These are phyloP conservation scores for Breviolum minutum DNA, from an alignment of 73 alveolate genomes.

Conservation along the genomic window DNA sequence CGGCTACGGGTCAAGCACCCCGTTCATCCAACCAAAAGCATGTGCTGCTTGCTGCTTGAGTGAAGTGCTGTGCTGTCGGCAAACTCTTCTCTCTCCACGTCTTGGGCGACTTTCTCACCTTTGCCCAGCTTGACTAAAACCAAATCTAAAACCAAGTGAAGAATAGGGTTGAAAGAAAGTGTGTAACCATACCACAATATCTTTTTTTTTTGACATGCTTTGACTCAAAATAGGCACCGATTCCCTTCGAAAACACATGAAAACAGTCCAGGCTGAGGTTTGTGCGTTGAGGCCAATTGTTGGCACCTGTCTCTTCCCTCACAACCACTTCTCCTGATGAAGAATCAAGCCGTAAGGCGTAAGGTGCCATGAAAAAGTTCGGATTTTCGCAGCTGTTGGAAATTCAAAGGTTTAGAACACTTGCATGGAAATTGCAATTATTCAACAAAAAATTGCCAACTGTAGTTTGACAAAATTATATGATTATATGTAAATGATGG, in stretches of 20 bases:
- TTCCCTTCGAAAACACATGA: too few relatives aligned
- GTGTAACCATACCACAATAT: too few relatives aligned
- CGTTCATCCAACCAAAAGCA: too few relatives aligned
- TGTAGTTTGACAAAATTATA: too few relatives aligned
- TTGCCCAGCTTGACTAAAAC: neutral
- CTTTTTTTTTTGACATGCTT: too few relatives aligned
- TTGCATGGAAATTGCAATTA: neutral
- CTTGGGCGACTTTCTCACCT: slow-evolving; percentile 82
- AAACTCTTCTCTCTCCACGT: slow-evolving; percentile 49
- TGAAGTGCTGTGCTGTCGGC: slow-evolving; percentile 12
- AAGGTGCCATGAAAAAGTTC: neutral
- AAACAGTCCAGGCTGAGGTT: too few relatives aligned
- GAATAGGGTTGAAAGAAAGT: too few relatives aligned
- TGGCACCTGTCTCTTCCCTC: slow-evolving; percentile 77
- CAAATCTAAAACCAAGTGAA: too few relatives aligned
- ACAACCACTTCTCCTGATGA: slow-evolving; percentile 39
- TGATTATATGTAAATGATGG: neutral
- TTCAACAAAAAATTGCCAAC: too few relatives aligned
- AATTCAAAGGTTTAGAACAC: neutral
- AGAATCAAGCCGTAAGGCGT: neutral
- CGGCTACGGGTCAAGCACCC: too few relatives aligned
- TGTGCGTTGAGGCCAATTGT: slow-evolving; percentile 77
- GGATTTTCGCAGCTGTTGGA: neutral
- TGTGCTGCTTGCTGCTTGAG: neutral
- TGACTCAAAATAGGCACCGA: too few relatives aligned